Evolutionary conservation across 1,139 yeast genomes (phyloP).

Genomic region (Taiozyma sp.): DNA sequence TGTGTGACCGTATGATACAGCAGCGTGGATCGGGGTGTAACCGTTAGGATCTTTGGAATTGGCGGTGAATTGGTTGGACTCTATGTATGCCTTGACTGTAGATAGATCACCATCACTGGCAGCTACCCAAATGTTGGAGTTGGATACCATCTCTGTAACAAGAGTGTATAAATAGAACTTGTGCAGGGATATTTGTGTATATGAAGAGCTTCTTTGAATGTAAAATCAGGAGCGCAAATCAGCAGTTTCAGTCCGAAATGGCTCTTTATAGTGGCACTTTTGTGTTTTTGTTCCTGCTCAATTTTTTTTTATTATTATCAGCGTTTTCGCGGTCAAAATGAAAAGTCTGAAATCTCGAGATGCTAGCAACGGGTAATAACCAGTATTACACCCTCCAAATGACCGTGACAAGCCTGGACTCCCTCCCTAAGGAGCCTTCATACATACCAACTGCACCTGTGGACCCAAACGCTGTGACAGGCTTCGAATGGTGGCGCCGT

Average conservation of each 20-base stretch:
- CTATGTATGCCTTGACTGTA: conserved; percentile 51
- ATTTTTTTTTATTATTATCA: background rate
- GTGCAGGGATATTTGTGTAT: background rate
- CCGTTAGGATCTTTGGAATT: conserved; percentile 87
- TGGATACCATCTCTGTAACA: too few species aligned
- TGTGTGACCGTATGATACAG: conserved; percentile 84
- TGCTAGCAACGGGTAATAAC: too few species aligned
- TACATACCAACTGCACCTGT: conserved; percentile 6
- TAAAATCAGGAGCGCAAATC: background rate
- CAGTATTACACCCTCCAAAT: background rate
- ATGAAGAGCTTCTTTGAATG: background rate
- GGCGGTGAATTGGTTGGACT: conserved; percentile 48
- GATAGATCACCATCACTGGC: conserved; percentile 77
- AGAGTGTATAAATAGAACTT: background rate
- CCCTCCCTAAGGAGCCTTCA: conserved; percentile 5
- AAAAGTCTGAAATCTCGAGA: background rate
- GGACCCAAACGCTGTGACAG: conserved; percentile 23
- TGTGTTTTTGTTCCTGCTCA: background rate
- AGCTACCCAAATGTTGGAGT: conserved; percentile 80
- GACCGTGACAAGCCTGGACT: conserved; percentile 3
- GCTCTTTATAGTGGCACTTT: background rate
- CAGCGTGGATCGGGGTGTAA: conserved; percentile 94
- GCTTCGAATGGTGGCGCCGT: conserved; percentile 82
- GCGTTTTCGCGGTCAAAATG: background rate
- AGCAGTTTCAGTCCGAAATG: too few species aligned